Conservation (phyloP, 352 stramenopile species). For the Aphanomyces invadans region DNA sequence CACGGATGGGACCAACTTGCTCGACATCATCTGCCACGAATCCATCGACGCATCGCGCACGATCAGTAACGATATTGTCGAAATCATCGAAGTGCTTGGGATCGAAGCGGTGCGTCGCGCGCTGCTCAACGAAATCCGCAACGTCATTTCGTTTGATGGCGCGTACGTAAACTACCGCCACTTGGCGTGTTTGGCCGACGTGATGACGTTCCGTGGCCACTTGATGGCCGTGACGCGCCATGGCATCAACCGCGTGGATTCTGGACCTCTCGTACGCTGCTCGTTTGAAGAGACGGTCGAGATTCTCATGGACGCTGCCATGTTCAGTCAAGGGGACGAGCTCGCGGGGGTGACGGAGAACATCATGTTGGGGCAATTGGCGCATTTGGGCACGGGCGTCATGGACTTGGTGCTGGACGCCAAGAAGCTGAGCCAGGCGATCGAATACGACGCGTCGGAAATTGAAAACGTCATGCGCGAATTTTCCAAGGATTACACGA, state of each 20-base stretch:
- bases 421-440: slow-evolving; percentile 95
- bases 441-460: slow-evolving; percentile 93
- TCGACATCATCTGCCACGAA: slow-evolving; percentile 95
- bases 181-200: slow-evolving; percentile 96
- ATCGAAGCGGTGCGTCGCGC: slow-evolving; percentile 84
- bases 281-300: slow-evolving; percentile 99
- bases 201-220: slow-evolving; percentile 98
- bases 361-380: slow-evolving; percentile 97
- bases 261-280: slow-evolving; percentile 94
- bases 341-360: slow-evolving; percentile 98
- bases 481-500: slow-evolving; percentile 88
- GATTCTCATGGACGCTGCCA: slow-evolving; percentile 98
- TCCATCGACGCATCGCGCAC: slow-evolving; percentile 95
- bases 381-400: slow-evolving; percentile 92
- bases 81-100: slow-evolving; percentile 96
- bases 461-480: slow-evolving; percentile 87
- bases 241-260: slow-evolving; percentile 99
- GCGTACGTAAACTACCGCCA: slow-evolving; percentile 99
- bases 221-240: slow-evolving; percentile 97
- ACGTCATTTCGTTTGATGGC: slow-evolving; percentile 98
- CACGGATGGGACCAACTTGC: slow-evolving; percentile 98
- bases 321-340: slow-evolving; percentile 96
- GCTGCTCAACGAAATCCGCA: slow-evolving; percentile 94
- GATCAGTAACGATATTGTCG: slow-evolving; percentile 99
- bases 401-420: slow-evolving; percentile 98